These are phyloP conservation scores for Neurospora crassa DNA, from an alignment of 2,329 filamentous ascomycete genomes.

Conservation along the genomic window DNA sequence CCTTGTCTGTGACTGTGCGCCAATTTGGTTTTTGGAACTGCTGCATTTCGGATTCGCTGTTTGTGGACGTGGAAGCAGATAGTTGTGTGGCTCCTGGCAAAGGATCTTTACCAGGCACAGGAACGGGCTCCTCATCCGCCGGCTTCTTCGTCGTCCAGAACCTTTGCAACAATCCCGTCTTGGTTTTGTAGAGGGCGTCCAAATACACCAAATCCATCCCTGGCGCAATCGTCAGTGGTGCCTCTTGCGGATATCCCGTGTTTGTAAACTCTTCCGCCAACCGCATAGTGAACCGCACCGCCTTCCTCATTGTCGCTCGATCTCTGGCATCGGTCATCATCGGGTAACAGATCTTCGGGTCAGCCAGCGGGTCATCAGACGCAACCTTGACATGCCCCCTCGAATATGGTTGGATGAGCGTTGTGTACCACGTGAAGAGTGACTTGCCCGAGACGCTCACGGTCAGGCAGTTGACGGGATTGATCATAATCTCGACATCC, in stretches of 20 bases:
- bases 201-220: slow-evolving; percentile 14
- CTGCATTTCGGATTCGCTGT: background rate
- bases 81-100: background rate
- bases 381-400: slow-evolving; percentile 23
- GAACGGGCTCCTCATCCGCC: background rate
- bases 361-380: slow-evolving; percentile 24
- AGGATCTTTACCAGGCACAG: background rate
- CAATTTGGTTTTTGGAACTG: slow-evolving; percentile 10
- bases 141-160: background rate
- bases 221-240: slow-evolving; percentile 19
- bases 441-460: slow-evolving; percentile 18
- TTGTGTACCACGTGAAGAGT: slow-evolving; percentile 19
- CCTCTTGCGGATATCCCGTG: slow-evolving; percentile 19
- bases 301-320: slow-evolving; percentile 17
- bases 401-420: slow-evolving; percentile 23
- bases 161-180: background rate
- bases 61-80: background rate
- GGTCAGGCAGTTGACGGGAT: slow-evolving; percentile 25
- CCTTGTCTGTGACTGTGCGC: slow-evolving; percentile 19
- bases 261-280: slow-evolving; percentile 20
- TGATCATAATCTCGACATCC: slow-evolving; percentile 27
- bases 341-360: slow-evolving; percentile 24
- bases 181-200: slow-evolving; percentile 1
- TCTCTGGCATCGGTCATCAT: slow-evolving; percentile 23
- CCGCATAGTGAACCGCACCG: slow-evolving; percentile 23